Evolutionary conservation across 2,329 filamentous ascomycete genomes (phyloP).

Genomic region (Ophiobolus disseminans): DNA sequence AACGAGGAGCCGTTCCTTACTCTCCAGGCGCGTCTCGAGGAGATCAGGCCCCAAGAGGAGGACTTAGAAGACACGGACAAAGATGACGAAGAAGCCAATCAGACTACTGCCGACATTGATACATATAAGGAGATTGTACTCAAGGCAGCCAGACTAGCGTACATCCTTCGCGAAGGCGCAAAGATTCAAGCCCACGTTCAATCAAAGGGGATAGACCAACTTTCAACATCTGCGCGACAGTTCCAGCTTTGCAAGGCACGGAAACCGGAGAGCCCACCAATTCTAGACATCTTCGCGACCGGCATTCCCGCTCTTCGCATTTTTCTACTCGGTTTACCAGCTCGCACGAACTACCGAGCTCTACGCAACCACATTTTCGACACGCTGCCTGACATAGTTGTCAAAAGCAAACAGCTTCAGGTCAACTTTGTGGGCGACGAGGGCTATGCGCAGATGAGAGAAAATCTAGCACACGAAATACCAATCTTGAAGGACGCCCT

Average conservation of each 20-base stretch:
- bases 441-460: slow-evolving; percentile 11
- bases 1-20: slow-evolving; percentile 6
- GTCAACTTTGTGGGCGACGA: slow-evolving; percentile 11
- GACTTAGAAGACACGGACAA: not conserved
- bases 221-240: no score
- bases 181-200: no score
- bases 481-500: not conserved
- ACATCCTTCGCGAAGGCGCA: no score
- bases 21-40: not conserved
- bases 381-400: slow-evolving; percentile 4
- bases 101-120: no score
- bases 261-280: no score
- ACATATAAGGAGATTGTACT: no score
- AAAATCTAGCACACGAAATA: not conserved
- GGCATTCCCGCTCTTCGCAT: slow-evolving; percentile 10
- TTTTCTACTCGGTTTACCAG: slow-evolving; percentile 9
- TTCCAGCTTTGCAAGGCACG: no score
- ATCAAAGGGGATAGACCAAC: no score
- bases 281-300: no score
- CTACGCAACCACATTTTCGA: slow-evolving; percentile 13
- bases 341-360: slow-evolving; percentile 9
- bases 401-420: not conserved
- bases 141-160: no score
- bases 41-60: not conserved
- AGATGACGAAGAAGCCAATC: no score